Conservation (phyloP, 805 yeast species). For the Hanseniaspora clermontiae region DNA sequence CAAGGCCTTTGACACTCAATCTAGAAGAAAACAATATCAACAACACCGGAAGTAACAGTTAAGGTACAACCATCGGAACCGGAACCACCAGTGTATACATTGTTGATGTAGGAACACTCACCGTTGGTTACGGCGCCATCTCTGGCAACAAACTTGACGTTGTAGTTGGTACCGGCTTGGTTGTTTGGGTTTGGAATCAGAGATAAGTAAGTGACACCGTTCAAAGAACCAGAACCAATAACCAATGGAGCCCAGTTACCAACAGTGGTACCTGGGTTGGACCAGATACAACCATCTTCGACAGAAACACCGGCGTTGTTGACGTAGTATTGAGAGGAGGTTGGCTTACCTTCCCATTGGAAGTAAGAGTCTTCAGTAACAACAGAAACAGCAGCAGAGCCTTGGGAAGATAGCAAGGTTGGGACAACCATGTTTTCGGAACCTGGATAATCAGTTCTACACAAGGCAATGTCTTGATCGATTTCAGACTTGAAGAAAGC, state of each 20-base stretch:
- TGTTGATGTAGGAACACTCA: constrained; percentile 66
- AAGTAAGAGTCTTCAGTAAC: constrained; percentile 50
- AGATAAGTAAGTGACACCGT: constrained; percentile 52
- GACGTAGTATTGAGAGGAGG: constrained; percentile 64
- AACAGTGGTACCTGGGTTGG: constrained; percentile 41
- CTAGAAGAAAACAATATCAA: constrained; percentile 46
- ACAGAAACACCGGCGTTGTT: constrained; percentile 63
- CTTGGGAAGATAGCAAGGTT: constrained; percentile 40
- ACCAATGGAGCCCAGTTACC: constrained; percentile 77
- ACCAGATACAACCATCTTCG: constrained; percentile 65
- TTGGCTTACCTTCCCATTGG: constrained; percentile 48
- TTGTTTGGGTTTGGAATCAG: constrained; percentile 72
- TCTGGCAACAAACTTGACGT: constrained; percentile 62
- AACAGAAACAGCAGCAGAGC: constrained; percentile 38
- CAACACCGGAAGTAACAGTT: constrained; percentile 46
- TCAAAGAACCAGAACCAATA: constrained; percentile 60
- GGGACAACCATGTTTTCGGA: constrained; percentile 71
- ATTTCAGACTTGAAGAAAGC: constrained; percentile 45
- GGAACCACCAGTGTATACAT: constrained; percentile 47
- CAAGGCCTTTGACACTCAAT: not conserved
- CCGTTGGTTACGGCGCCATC: constrained; percentile 53
- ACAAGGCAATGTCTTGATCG: constrained; percentile 44
- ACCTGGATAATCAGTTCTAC: constrained; percentile 75
- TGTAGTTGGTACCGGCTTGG: constrained; percentile 42
- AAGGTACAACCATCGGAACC: constrained; percentile 74